Conservation (phyloP, 1,284 basidiomycete species). For the Hypsizygus ulmarius region DNA sequence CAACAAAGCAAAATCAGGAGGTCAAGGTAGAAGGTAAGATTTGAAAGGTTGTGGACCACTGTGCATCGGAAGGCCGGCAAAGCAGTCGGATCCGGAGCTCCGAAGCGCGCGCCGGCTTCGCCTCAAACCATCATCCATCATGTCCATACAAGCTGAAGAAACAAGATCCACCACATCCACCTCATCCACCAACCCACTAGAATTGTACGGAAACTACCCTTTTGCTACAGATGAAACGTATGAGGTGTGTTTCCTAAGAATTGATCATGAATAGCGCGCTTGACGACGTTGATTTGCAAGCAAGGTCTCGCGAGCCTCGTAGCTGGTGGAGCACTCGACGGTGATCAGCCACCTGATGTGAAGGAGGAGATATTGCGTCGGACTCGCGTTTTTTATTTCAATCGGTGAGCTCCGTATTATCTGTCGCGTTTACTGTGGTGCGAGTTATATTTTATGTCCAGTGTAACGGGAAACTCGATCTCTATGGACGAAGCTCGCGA, state of each 20-base stretch:
- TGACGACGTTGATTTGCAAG: conserved; percentile 34
- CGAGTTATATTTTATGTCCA: conserved; percentile 18
- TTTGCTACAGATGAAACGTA: background rate
- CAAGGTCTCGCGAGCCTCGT: conserved; percentile 62
- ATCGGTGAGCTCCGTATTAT: conserved; percentile 42
- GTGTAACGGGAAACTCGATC: conserved; percentile 39
- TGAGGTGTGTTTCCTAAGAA: conserved; percentile 1
- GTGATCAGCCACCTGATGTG: conserved; percentile 37
- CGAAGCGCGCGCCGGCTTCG: too few relatives aligned
- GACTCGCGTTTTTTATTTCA: conserved; percentile 70
- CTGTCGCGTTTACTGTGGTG: background rate
- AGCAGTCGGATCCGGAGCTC: too few relatives aligned
- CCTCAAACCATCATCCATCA: too few relatives aligned
- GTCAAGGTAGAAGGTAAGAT: too few relatives aligned
- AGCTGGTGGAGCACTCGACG: conserved; percentile 37
- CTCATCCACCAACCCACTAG: background rate
- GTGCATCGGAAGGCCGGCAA: too few relatives aligned
- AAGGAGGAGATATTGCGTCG: conserved; percentile 47
- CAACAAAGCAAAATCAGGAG: too few relatives aligned
- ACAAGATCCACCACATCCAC: too few relatives aligned
- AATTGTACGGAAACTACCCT: background rate
- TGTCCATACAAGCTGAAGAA: too few relatives aligned
- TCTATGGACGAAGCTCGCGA: conserved; percentile 37
- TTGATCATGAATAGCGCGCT: background rate
- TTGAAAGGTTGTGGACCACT: too few relatives aligned